Base-by-base conservation (phyloP, 1,284 basidiomycete species). In the Irpex sp. region DNA sequence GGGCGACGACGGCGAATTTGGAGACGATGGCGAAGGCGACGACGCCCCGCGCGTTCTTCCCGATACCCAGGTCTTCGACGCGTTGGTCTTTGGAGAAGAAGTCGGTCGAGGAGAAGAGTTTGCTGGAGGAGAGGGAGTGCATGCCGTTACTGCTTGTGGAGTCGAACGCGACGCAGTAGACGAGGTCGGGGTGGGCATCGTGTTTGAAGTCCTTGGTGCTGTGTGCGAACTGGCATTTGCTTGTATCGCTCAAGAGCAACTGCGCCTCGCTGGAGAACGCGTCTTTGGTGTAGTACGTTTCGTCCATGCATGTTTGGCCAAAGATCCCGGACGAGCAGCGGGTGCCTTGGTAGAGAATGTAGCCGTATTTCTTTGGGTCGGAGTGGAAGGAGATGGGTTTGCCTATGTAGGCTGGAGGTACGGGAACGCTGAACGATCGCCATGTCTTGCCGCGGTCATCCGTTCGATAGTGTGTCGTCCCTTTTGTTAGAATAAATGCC, bases 141-240 rank as follows among this genome's bases (percentile, higher is more conserved):
- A 79, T 72, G 49, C 81, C 80, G 37, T 78, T 76, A 46, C 75
- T 74, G 15, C 82, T 76, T 26, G 80, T 79, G 7, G 83, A 77
- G 68, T 95, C 94, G 71, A 85, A 95, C 0, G 87, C 94, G 65
- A 95, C 88, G 72, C 95, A 97, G 77, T 91, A 95, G 67, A 97
- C 84, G 31, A 93, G 81, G 68, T 93, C 83, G 8, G 80, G 74
- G 60, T 87, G 84, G 1, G 92, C 90, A 15, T 87, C 83, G 66
- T 90, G 87, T 70, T 87, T 85, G 79, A 94, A 92, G 65, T 91
- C 87, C 63, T 82, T 82, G 68, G 86, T 90, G 67, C 91, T 90
- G 70, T 94, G 91, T 0, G 95, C 95, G 70, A 96, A 98, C 66
- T 90, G 83, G 74, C 95, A 98, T 13, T 84, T 81, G 0, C 87